Evolutionary conservation across 2,329 filamentous ascomycete species (phyloP).

Genomic region (Cordyceps javanica): DNA sequence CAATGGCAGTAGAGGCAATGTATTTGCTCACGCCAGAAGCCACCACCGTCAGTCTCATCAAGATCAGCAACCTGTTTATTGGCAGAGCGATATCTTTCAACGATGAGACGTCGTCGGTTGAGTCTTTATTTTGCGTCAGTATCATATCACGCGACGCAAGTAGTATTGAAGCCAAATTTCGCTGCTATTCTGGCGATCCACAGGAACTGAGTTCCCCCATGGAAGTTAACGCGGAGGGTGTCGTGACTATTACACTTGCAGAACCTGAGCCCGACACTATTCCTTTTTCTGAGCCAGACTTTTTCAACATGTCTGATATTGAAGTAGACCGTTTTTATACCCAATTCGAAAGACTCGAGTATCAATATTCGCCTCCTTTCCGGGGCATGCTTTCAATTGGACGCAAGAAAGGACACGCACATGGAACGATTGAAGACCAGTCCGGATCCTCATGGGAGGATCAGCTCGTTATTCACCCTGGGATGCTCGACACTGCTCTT

Average conservation of each 20-base stretch:
- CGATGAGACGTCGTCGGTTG: background rate
- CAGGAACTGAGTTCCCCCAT: background rate
- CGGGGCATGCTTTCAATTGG: background rate
- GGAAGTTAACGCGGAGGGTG: background rate
- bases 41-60: background rate
- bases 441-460: background rate
- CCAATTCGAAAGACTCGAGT: background rate
- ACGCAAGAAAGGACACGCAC: background rate
- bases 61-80: background rate
- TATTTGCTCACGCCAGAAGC: background rate
- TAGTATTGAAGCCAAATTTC: background rate
- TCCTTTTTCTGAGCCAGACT: background rate
- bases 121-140: background rate
- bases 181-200: background rate
- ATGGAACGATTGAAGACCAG: background rate
- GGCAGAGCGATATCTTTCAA: background rate
- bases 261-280: background rate
- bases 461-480: constrained; percentile 9
- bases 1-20: constrained; percentile 29
- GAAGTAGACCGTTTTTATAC: background rate
- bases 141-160: background rate
- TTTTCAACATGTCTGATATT: background rate
- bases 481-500: background rate
- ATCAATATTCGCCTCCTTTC: constrained; percentile 3
- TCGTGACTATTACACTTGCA: background rate